Evolutionary conservation across 2,329 filamentous ascomycete genomes (phyloP), one percentile per base, ranked within the genome.

Genomic region (Diaporthe amygdali): DNA sequence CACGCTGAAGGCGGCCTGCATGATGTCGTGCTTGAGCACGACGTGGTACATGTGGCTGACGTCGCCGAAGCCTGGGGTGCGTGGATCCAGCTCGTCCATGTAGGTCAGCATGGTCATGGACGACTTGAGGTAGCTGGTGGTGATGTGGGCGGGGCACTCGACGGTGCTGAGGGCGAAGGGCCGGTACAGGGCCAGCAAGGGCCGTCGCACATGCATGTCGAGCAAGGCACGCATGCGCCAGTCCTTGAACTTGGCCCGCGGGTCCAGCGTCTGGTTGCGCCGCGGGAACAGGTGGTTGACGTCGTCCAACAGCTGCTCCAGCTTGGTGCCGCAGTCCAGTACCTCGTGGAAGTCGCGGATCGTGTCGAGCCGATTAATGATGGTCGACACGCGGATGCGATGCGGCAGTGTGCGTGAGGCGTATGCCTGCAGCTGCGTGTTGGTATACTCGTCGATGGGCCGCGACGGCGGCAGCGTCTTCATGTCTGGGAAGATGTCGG

Each of bases 71-170:
- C 84, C 83, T 2, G 84, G 80, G 6, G 83, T 79, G 30, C 79
- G 76, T 0, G 86, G 84, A 71, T 89, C 86, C 7, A 89, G 77
- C 72, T 89, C 87, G 72, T 89, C 87, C 54, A 89, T 79, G 70
- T 88, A 89, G 17, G 84, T 86, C 59, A 89, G 79, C n/a, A 89
- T 83, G 20, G 86, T 82, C 82, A 89, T 88, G 3, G 85, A 88
- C 0, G 87, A 89, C 63, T 85, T 82, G 44, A 90, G 77, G 72
- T 89, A 89, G 6, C 84, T 81, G 32, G 85, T 83, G 59, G 85
- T 82, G 41, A 89, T 88, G 70, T 88, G 86, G 7, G 82, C 79
- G 14, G 87, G 87, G 2, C 84, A 84, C 67, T 87, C 85, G 7
- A 82, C 77, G 4, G 84, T 82, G n/a, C 86, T 85, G 72, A 89